phyloP scores from a whole-genome alignment of 2,329 filamentous ascomycete species.

The Exophiala sideris region DNA sequence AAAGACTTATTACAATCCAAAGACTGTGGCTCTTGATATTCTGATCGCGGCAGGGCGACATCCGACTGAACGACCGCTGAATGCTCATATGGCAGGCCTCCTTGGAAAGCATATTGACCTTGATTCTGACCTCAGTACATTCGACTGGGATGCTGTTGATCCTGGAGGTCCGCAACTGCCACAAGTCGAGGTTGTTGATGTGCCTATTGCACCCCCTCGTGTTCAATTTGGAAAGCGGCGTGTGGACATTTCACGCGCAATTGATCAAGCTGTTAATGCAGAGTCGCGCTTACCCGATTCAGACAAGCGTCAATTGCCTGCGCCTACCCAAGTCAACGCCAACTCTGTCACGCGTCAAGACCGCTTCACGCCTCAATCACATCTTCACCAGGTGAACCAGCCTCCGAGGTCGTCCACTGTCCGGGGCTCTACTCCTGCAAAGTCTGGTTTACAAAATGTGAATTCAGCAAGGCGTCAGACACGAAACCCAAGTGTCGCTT shows the following conservation, averaged over 20 bases:
- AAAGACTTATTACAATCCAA: slow-evolving; percentile 55
- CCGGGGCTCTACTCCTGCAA: not conserved
- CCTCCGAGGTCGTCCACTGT: not conserved
- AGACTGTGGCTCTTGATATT: slow-evolving; percentile 62
- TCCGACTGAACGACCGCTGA: slow-evolving; percentile 57
- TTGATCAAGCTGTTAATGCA: not conserved
- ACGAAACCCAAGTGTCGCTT: not conserved
- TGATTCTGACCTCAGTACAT: slow-evolving; percentile 53
- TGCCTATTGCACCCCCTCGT: slow-evolving; percentile 27
- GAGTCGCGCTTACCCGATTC: slow-evolving; percentile 16
- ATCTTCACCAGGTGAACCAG: not conserved
- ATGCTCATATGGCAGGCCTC: slow-evolving; percentile 55
- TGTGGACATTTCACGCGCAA: not conserved
- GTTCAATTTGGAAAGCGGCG: slow-evolving; percentile 19
- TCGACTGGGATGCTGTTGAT: slow-evolving; percentile 62
- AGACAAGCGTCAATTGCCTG: slow-evolving; percentile 18
- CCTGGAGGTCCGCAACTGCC: slow-evolving; percentile 46
- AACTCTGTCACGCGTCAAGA: not conserved
- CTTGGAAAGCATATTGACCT: slow-evolving; percentile 43
- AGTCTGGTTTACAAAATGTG: not conserved
- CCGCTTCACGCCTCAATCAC: not conserved
- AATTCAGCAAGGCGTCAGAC: slow-evolving; percentile 5
- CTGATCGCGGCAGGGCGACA: slow-evolving; percentile 61
- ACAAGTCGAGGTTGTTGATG: slow-evolving; percentile 29
- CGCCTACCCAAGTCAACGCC: not conserved